Evolutionary conservation across 1,284 basidiomycete genomes (phyloP), one percentile per base, ranked within the genome.

Genomic region (Lignosus rhinocerotis): DNA sequence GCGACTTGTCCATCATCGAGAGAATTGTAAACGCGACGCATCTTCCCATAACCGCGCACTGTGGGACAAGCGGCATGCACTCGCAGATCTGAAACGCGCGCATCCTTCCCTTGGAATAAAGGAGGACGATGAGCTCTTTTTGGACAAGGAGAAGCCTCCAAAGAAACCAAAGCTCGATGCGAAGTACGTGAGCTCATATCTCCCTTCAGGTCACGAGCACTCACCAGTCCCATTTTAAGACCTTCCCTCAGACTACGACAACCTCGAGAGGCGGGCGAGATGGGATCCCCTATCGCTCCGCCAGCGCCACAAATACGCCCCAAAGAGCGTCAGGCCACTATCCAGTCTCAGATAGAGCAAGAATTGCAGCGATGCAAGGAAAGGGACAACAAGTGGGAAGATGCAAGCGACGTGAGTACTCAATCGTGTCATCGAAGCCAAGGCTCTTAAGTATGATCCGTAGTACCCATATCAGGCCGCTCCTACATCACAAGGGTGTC

Each of bases 341-440:
- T 94, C 59, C 80, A 81, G 44, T 79, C 82, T 39, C 80, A 83
- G 51, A 82, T 94, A 67, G 93, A 96, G 60, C 77, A 82, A 16
- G 81, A 86, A 50, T 71, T 94, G 61, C 76, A 78, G 6, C 78
- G 79, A 47, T 86, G 86, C 70, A 90, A 88, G 70, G 92, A 91
- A 62, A 78, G 81, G 54, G 92, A 96, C 68, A 81, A 87, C 54
- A 82, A 86, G 44, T 96, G 93, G 89, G 94, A 96, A 67, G 94
- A 96, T 68, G 80, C 81, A 53, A 82, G 92, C 62, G 93, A 95
- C 74, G 87, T 92, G 67, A 72, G 81, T 74, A 21, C 10, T 25
- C n/a, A 16, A 6, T 17, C 25, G 11, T 25, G 11, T n/a, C 41
- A 8, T 38, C 25, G 8, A 17, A 30, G 10, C 11, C 17, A 16